Evolutionary conservation across 1,284 basidiomycete genomes (phyloP), one percentile per base, ranked within the genome.

Genomic region (Xerocomus nothofagi): DNA sequence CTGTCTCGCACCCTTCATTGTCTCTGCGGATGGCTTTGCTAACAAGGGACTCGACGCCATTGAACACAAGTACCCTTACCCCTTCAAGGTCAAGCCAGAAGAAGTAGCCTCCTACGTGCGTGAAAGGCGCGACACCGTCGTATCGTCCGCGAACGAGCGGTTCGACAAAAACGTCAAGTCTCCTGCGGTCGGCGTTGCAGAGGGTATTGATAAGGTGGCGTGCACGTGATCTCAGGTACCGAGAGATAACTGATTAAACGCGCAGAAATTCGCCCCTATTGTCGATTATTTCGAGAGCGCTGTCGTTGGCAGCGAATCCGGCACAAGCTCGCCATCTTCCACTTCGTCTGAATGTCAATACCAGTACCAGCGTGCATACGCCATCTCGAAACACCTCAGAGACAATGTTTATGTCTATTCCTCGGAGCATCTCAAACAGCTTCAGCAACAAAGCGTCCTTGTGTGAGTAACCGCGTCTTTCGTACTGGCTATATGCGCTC

Each of bases 31-130:
- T 59, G 78, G 68, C 21, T 73, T 72, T 51, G 88, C 85, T 17
- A 88, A 88, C 75, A 83, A 80, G 71, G 84, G 80, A 21, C 74
- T 89, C 42, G 87, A 91, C 61, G 80, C 67, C n/a, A 83, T 90
- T 44, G 76, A 89, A 71, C 73, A 77, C 44, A 78, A 79, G 38
- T 88, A 82, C 63, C 88, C 88, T 11, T 86, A 84, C 64, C 80
- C 87, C 6, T 90, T 91, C 77, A 74, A 81, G 53, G 79, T 79
- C 10, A 80, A 81, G 56, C 81, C 86, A 3, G 84, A 86, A 59
- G 86, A 89, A 8, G 78, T 91, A 24, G 73, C 74, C 27, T 74
- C 71, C n/a, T 80, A 78, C 53, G 73, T 88, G 36, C 80, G 77
- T 59, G 74, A 80, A 52, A 72, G 72, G 47, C 77, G 74, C 44